Percentiles rank a stretch among this genome's conserved stretches.
phyloP scores from a whole-genome alignment of 31 red algal genomes.

The Odonthalia washingtoniensis region DNA sequence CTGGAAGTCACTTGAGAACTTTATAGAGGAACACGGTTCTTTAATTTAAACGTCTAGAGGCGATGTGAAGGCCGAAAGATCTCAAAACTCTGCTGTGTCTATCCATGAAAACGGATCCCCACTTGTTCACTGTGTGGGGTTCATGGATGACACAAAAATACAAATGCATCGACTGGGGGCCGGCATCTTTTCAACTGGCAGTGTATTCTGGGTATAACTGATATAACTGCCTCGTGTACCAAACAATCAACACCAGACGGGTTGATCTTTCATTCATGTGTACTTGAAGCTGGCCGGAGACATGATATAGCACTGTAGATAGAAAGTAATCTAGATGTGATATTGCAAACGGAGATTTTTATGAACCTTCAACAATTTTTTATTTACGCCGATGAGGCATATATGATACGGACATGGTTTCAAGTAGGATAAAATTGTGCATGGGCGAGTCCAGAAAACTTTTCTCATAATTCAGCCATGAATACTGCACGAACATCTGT shows the following conservation, averaged over 20 bases:
- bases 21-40: not conserved
- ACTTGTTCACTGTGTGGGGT: conserved; percentile 2
- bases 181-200: not conserved
- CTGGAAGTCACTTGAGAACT: conserved; percentile 24
- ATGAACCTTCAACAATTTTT: conserved; percentile 23
- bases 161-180: conserved; percentile 2
- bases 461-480: not conserved
- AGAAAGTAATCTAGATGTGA: conserved; percentile 1
- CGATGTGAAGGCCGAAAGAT: not conserved
- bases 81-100: not conserved
- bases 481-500: conserved; percentile 11
- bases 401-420: conserved; percentile 31
- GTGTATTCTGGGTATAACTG: conserved; percentile 23
- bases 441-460: not conserved
- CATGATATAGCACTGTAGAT: conserved; percentile 30
- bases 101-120: not conserved
- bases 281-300: not conserved
- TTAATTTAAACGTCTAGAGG: not conserved
- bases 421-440: conserved; percentile 5
- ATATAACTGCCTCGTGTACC: conserved; percentile 4
- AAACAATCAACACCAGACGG: conserved; percentile 28
- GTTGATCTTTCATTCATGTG: conserved; percentile 44
- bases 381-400: conserved; percentile 48
- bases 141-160: conserved; percentile 33
- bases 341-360: not conserved